These are phyloP conservation scores for Tulasnella sp. DNA, from an alignment of 768 basidiomycete genomes.

Conservation along the genomic window DNA sequence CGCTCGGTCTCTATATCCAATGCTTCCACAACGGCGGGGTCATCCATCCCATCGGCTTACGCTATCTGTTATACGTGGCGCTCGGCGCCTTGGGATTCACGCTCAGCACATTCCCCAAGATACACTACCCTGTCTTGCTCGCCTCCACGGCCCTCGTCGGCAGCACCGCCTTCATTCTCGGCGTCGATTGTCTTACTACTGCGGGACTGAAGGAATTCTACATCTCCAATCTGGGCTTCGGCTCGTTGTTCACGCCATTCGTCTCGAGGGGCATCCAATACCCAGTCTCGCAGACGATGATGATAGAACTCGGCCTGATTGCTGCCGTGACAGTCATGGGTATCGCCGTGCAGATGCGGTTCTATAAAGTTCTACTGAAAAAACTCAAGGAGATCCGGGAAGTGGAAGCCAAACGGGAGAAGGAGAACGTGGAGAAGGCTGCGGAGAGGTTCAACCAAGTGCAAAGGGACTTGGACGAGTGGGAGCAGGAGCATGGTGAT, in stretches of 20 bases:
- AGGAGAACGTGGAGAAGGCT: slow-evolving; percentile 64
- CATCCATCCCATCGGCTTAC: slow-evolving; percentile 59
- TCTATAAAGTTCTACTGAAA: slow-evolving; percentile 65
- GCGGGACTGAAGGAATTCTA: slow-evolving; percentile 97
- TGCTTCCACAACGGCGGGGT: slow-evolving; percentile 74
- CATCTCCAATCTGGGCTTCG: slow-evolving; percentile 89
- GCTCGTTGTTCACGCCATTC: slow-evolving; percentile 66
- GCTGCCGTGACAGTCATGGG: slow-evolving; percentile 78
- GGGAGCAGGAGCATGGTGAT: slow-evolving; percentile 78
- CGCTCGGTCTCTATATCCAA: slow-evolving; percentile 78
- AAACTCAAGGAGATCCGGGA: slow-evolving; percentile 70
- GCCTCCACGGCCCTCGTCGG: slow-evolving; percentile 84
- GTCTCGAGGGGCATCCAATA: slow-evolving; percentile 53
- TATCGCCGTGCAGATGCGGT: slow-evolving; percentile 78
- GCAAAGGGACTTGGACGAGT: slow-evolving; percentile 60
- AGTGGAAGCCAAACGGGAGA: slow-evolving; percentile 60
- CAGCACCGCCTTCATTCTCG: slow-evolving; percentile 80
- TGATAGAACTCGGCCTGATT: slow-evolving; percentile 84
- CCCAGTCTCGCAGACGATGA: slow-evolving; percentile 81
- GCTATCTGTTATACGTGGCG: slow-evolving; percentile 84
- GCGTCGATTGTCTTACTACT: slow-evolving; percentile 87
- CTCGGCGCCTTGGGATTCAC: slow-evolving; percentile 70
- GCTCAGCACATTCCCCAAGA: slow-evolving; percentile 70
- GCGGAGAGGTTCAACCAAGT: slow-evolving; percentile 55
- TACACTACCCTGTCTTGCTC: slow-evolving; percentile 80